Evolutionary conservation across 306 rosid species (phyloP), one percentile per base, ranked within the genome.

Genomic region (Citrullus mucosospermus): DNA sequence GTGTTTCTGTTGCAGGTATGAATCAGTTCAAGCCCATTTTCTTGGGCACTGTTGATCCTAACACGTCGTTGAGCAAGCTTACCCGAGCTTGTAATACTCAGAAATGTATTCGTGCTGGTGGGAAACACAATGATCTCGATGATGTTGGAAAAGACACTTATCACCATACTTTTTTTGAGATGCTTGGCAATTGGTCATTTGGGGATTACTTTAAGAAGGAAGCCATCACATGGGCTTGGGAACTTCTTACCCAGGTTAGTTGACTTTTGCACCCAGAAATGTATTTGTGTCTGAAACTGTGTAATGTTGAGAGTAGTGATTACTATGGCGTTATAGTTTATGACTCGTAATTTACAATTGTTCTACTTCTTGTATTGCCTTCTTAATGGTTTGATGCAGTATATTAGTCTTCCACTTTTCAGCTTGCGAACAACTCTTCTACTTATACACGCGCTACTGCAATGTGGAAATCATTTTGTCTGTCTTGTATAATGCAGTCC

Each of bases 131-230:
- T 32, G 97, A 95, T 83, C 97, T 95, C 5, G 99, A 95, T 58
- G 99, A 95, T 4, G 99, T 95, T 4, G 99, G 99, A 76, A 95
- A 95, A 80, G 99, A 95, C 86, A 95, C 99, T 9, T 95, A 95
- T 82, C 99, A 95, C 82, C 99, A 95, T 70, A 95, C 99, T 48
- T 95, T 95, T 86, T 95, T 95, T 79, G 99, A 95, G 84, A 95
- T 95, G 99, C 87, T 95, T 75, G 99, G 99, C 2, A 95, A 95
- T 66, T 95, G 99, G 99, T 95, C 99, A 1, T 95, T 95, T 34
- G 97, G 97, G 48, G 98, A 95, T 82, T 95, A 95, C 88, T 95
- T 95, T 56, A 92, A 95, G 85, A 77, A 41, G 57, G 97, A 92
- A 79, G 99, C 97, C 82, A 95, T 95, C 73, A 79, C 75, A 79